Evolutionary conservation across 2,329 filamentous ascomycete species (phyloP).

Genomic region (Diaporthe australafricana): DNA sequence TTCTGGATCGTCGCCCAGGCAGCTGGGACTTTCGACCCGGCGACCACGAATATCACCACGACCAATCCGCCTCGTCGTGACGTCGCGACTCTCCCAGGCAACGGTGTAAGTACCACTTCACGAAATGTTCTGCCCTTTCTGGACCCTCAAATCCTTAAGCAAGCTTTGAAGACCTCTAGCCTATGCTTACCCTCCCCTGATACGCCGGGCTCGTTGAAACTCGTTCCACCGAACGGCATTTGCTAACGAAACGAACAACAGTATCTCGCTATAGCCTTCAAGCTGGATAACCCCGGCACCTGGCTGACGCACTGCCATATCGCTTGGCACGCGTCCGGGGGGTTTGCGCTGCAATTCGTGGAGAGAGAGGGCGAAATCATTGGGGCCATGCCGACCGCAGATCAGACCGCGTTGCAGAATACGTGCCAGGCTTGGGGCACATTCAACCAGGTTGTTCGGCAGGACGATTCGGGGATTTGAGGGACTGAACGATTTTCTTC

Average conservation of each 20-base stretch:
- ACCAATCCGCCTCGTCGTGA: conserved; percentile 53
- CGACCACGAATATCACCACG: conserved; percentile 38
- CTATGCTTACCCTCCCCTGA: no score
- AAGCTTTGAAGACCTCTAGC: neutral
- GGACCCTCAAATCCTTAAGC: neutral
- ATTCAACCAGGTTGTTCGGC: conserved; percentile 37
- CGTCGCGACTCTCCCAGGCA: conserved; percentile 47
- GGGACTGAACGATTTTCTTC: neutral
- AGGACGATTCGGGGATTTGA: conserved; percentile 42
- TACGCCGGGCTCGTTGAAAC: no score
- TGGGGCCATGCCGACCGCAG: conserved; percentile 5
- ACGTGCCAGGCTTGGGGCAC: conserved; percentile 36
- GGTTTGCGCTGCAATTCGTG: conserved; percentile 51
- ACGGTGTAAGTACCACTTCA: conserved; percentile 6
- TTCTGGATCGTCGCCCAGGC: conserved; percentile 57
- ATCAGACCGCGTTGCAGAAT: conserved; percentile 37
- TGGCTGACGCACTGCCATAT: conserved; percentile 47
- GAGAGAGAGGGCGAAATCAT: conserved; percentile 43
- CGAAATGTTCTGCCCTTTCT: neutral
- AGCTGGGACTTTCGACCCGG: conserved; percentile 38
- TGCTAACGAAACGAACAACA: conserved; percentile 32
- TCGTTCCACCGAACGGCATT: neutral
- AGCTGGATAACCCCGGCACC: conserved; percentile 49
- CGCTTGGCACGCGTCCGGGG: conserved; percentile 48
- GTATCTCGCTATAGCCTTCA: conserved; percentile 49